Base-by-base conservation (phyloP, 1,284 basidiomycete species). In the Ceratobasidium papillatum region DNA sequence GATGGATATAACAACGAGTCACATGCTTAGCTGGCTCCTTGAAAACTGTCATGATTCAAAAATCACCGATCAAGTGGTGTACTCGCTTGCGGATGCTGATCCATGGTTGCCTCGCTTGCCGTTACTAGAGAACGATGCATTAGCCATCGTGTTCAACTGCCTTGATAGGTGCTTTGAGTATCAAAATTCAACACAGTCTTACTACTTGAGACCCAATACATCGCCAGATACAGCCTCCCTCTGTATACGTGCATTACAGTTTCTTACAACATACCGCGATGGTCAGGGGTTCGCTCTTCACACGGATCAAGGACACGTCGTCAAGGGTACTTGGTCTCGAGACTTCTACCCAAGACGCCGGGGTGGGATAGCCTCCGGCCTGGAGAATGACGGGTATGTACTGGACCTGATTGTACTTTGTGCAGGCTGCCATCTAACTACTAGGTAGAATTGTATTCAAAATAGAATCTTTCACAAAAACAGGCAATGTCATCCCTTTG, bases 41-140 rank as follows among this genome's bases (percentile, higher is more conserved):
- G 11, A 0, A 12, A 47, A 64, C 22, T 62, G 61, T 19, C 22
- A 62, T 25, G 61, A 62, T 9, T 17, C 61, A 0, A 43, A 47
- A 2, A 62, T 14, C 5, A 62, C 27, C 25, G 36, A 43, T 11
- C 36, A 14, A 12, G 43, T 45, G 5, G 19, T 62, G 12, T 22
- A 49, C 11, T 47, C 62, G 11, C 43, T 64, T 1, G 43, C 62
- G 3, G 62, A 30, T n/a, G 62, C 62, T 32, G 47, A 64, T 2
- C 62, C 62, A 8, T 64, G 62, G 62, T 17, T 64, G 7, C 62
- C 62, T 36, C 62, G 62, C 3, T 34, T 49, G 45, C 62, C 62
- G 7, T 19, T 64, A 7, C 32, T 64, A 12, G 32, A 49, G n/a
- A 22, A 30, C 0, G 45, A 25, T 7, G 43, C 32, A 11, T 25